Evolutionary conservation across 345 rosid genomes (phyloP), one percentile per base, ranked within the genome.

Genomic region (Salix udensis): DNA sequence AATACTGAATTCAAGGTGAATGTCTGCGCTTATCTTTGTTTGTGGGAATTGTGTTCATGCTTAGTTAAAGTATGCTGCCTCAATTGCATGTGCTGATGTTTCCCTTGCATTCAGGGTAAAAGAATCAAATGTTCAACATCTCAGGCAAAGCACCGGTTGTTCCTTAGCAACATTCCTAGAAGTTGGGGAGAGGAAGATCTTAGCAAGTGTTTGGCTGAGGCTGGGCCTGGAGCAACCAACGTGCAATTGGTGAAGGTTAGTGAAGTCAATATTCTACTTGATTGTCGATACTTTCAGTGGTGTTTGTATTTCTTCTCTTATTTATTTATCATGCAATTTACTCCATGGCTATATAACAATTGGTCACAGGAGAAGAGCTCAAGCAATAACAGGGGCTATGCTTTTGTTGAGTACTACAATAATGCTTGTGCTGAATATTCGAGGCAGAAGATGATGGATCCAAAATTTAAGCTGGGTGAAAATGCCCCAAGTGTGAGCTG

Each of bases 401-500:
- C 92, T 76, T 95, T 95, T 83, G 80, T 95, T 9, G 97, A 95
- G 79, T 95, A 91, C 78, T 83, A 91, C 78, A 95, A 95, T 83
- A 88, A 89, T 88, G 92, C 93, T 46, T 95, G 98, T 83, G 98
- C 98, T 40, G 97, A 93, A 72, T 91, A 90, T 81, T 89, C 98
- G 7, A 90, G 95, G 87, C 94, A 86, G 83, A 89, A 89, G 85
- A 95, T 95, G 98, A 81, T 84, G 78, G 76, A 82, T 76, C 90
- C 97, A 16, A 83, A 84, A 68, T 95, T 95, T 82, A 93, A 89
- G 87, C 97, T 95, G 70, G 97, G 89, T 18, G 86, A 86, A 77
- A 93, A 93, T 87, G 77, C 97, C 67, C 98, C 97, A 72, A 89
- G 92, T n/a, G 93, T 95, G 65, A 93, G 97, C 84, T 95, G 98